Evolutionary conservation across 805 yeast species (phyloP).

Genomic region (Wickerhamomyces kurtzmanii): DNA sequence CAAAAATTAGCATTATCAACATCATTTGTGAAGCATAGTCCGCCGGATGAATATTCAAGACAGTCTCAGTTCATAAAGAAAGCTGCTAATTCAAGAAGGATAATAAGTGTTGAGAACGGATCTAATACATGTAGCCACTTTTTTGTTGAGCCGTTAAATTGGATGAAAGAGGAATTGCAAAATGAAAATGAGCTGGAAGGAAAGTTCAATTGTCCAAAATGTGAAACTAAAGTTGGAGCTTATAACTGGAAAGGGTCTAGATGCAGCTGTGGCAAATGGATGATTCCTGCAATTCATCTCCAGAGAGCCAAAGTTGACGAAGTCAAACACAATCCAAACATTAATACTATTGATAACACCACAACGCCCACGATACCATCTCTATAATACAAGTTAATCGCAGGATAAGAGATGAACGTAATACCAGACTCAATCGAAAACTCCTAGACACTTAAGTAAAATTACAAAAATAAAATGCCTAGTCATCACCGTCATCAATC

Average conservation of each 20-base stretch:
- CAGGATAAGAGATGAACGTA: too few species aligned
- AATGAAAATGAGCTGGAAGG: conserved; percentile 74
- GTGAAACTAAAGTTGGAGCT: conserved; percentile 79
- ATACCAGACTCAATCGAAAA: neutral
- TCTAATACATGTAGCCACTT: conserved; percentile 67
- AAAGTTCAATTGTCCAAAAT: conserved; percentile 75
- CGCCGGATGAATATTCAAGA: conserved; percentile 54
- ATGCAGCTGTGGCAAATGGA: conserved; percentile 95
- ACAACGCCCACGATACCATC: neutral
- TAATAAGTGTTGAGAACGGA: conserved; percentile 48
- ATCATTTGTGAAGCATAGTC: conserved; percentile 54
- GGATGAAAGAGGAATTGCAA: conserved; percentile 83
- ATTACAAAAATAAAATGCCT: conserved; percentile 3
- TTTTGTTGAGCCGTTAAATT: conserved; percentile 78
- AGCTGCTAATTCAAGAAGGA: conserved; percentile 51
- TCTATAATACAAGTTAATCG: neutral
- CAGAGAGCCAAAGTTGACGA: conserved; percentile 77
- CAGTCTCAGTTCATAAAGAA: conserved; percentile 59
- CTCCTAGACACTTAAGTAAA: conserved; percentile 1
- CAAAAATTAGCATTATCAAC: conserved; percentile 52
- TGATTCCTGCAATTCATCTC: conserved; percentile 82
- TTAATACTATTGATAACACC: conserved; percentile 5
- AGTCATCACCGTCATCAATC: conserved; percentile 20
- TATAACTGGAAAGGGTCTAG: conserved; percentile 92
- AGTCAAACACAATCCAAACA: conserved; percentile 18